Percentiles rank a stretch among this genome's conserved stretches.
These are phyloP conservation scores for Cryptosporidium bovis DNA, from an alignment of 169 alveolate genomes.

Conservation along the genomic window DNA sequence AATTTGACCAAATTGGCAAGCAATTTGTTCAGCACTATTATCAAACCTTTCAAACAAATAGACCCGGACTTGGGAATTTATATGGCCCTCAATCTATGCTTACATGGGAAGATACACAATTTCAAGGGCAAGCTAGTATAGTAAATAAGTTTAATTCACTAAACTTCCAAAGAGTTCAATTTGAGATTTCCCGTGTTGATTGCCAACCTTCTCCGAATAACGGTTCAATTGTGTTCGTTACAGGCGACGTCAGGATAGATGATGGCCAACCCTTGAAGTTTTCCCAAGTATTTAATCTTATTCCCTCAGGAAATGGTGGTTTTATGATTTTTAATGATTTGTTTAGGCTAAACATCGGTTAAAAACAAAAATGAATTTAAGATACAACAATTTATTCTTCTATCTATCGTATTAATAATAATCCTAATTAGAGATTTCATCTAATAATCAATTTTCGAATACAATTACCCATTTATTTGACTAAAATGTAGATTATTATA, in stretches of 20 bases:
- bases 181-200: constrained; percentile 81
- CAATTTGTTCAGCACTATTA: constrained; percentile 85
- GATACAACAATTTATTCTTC: neutral
- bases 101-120: constrained; percentile 86
- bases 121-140: constrained; percentile 84
- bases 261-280: constrained; percentile 85
- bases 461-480: neutral
- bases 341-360: constrained; percentile 84
- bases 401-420: neutral
- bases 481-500: neutral
- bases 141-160: constrained; percentile 81
- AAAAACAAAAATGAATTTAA: constrained; percentile 17
- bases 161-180: constrained; percentile 77
- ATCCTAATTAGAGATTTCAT: neutral
- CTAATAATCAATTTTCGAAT: neutral
- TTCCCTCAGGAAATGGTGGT: constrained; percentile 84
- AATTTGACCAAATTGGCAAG: constrained; percentile 82
- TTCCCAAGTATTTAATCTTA: constrained; percentile 82
- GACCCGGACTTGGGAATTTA: constrained; percentile 80
- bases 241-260: constrained; percentile 84
- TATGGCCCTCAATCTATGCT: constrained; percentile 87
- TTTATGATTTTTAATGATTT: constrained; percentile 82
- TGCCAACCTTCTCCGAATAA: constrained; percentile 87
- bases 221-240: constrained; percentile 83
- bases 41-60: constrained; percentile 81